Evolutionary conservation across 2,329 filamentous ascomycete species (phyloP).

Genomic region (Proliferodiscus dingleyae): DNA sequence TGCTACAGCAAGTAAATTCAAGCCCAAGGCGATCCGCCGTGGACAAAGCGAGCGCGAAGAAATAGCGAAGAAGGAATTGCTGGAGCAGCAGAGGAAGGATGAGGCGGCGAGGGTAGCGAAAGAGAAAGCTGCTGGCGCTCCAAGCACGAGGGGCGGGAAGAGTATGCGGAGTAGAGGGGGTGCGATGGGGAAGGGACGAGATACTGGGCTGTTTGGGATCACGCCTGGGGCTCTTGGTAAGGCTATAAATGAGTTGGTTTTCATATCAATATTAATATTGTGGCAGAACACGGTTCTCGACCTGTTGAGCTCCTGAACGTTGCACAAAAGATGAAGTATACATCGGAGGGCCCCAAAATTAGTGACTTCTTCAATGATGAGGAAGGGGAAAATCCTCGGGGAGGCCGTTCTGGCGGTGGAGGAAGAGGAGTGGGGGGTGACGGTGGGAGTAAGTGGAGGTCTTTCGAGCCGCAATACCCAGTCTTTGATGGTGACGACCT

Average conservation of each 20-base stretch:
- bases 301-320: not conserved
- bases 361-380: constrained; percentile 1
- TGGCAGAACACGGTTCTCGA: constrained; percentile 1
- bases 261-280: not conserved
- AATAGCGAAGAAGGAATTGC: constrained; percentile 20
- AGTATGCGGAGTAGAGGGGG: constrained; percentile 28
- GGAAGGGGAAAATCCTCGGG: not conserved
- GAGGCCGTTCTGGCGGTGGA: constrained; percentile 4
- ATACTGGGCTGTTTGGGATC: constrained; percentile 17
- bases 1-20: constrained; percentile 27
- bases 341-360: not conserved
- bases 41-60: constrained; percentile 23
- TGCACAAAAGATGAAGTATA: not conserved
- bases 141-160: constrained; percentile 17
- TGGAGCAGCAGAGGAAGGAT: constrained; percentile 13
- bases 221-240: constrained; percentile 22
- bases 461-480: constrained; percentile 25
- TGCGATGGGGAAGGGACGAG: constrained; percentile 27
- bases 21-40: constrained; percentile 29
- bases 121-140: constrained; percentile 1
- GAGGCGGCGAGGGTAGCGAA: constrained; percentile 15
- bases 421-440: constrained; percentile 6
- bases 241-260: not conserved
- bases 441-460: constrained; percentile 8
- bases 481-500: constrained; percentile 22